Percentiles rank a stretch among this genome's conserved stretches.
Evolutionary conservation across 257 asterid species (phyloP).

Genomic region (Solanum phureja): DNA sequence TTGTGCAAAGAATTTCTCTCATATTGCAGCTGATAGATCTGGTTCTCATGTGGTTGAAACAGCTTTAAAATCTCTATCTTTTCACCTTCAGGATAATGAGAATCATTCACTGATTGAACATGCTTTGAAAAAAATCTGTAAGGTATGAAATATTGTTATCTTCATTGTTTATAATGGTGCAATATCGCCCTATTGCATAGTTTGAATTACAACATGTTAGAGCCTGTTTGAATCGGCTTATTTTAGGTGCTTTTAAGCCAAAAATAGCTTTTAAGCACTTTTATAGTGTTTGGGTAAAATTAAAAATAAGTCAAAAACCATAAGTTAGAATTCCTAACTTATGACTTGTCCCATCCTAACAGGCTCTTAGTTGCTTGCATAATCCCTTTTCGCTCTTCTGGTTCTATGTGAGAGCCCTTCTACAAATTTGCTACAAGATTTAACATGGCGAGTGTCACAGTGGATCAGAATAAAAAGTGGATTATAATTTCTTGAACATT

Average conservation of each 20-base stretch:
- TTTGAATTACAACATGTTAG: neutral
- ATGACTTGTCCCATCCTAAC: neutral
- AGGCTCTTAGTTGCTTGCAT: neutral
- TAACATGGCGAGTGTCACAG: neutral
- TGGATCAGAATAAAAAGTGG: neutral
- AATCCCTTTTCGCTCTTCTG: neutral
- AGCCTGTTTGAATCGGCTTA: neutral
- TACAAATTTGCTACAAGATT: neutral
- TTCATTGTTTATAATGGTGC: neutral
- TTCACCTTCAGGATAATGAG: constrained; percentile 62
- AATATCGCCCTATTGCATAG: neutral
- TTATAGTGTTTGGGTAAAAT: neutral
- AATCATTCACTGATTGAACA: constrained; percentile 44
- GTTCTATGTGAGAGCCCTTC: neutral
- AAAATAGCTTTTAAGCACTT: neutral
- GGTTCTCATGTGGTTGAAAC: constrained; percentile 98
- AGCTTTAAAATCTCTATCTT: constrained; percentile 68
- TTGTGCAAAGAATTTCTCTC: constrained; percentile 46
- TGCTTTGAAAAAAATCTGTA: constrained; percentile 47
- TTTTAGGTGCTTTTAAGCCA: neutral
- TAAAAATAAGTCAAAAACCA: neutral
- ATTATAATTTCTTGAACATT: neutral
- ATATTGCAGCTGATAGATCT: constrained; percentile 70
- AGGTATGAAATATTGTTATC: constrained; percentile 32
- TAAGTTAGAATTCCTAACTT: neutral